Base-by-base conservation (phyloP, 2,329 filamentous ascomycete species). In the Bertia moriformis region DNA sequence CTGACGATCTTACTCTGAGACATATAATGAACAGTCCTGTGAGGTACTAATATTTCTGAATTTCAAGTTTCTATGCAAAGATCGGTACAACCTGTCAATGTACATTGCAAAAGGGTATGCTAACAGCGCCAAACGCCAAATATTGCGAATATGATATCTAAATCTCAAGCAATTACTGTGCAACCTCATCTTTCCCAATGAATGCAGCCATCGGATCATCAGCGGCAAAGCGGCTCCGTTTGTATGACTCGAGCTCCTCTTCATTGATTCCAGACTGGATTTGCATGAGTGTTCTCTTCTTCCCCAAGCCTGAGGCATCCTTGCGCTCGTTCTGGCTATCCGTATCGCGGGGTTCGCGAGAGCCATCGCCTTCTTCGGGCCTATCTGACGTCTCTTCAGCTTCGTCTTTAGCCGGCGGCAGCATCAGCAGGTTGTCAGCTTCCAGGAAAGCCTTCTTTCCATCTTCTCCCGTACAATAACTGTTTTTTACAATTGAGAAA, bases 381-480 rank as follows among this genome's bases (percentile, higher is more conserved):
- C 18, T 27, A 37, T 47, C 46, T n/a, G n/a, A n/a, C n/a, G n/a
- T n/a, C n/a, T n/a, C n/a, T n/a, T n/a, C n/a, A n/a, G n/a, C n/a
- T 29, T 51, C 47, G 24, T n/a, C 24, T n/a, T 19, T 14, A 20
- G 38, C n/a, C n/a, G 38, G 13, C 12, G 50, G 52, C 15, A 59
- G 50, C 24, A 35, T 63, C 40, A 69, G 56, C 55, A 78, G 62
- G 20, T 65, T 64, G 46, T 91, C 78, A 1, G 84, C 78, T 41
- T 83, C 80, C 48, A 88, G 79, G 58, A 84, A 87, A 1, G 86
- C 88, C 44, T 63, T 63, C 56, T 78, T 93, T 24, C 91, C 91
- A 42, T 83, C 84, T 43, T 91, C 85, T 18, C 91, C 91, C 0
- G 89, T 96, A 58, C 91, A 98, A 53, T 96, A 98, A 51, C 87